phyloP scores from a whole-genome alignment of 768 basidiomycete species.

The Pleurotus eryngii region DNA sequence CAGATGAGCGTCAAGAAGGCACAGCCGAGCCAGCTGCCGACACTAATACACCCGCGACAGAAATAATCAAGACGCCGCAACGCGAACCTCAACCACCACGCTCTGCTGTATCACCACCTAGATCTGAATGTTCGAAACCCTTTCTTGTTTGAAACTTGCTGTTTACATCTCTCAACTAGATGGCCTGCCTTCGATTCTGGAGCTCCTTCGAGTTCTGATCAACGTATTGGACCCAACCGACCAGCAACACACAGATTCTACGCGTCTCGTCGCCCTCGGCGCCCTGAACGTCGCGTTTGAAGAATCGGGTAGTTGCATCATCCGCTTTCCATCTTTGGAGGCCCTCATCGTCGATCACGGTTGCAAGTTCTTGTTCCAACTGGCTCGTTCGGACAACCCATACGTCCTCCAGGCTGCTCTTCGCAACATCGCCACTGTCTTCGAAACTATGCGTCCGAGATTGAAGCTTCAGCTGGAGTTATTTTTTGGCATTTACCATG shows the following conservation, averaged over 20 bases:
- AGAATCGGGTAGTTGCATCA: conserved; percentile 72
- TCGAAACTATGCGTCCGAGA: conserved; percentile 80
- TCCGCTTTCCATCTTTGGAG: conserved; percentile 73
- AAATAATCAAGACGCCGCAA: conserved; percentile 8
- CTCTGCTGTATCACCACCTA: conserved; percentile 24
- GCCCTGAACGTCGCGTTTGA: conserved; percentile 89
- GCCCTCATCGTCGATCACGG: conserved; percentile 81
- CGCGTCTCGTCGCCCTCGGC: conserved; percentile 82
- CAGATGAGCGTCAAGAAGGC: conserved; percentile 6
- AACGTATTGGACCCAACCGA: conserved; percentile 94
- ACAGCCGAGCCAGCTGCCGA: conserved; percentile 11
- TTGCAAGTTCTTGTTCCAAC: conserved; percentile 96
- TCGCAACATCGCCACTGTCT: conserved; percentile 82
- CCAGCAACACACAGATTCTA: conserved; percentile 94
- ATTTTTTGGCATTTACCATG: conserved; percentile 87
- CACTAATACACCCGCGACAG: conserved; percentile 12
- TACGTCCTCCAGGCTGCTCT: conserved; percentile 76
- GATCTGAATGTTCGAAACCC: conserved; percentile 38
- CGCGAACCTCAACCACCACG: conserved; percentile 1
- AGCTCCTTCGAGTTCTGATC: conserved; percentile 90
- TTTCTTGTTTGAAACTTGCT: too few relatives aligned
- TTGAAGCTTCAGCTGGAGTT: conserved; percentile 95
- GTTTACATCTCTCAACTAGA: conserved; percentile 36
- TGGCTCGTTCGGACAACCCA: conserved; percentile 87
- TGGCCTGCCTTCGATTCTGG: conserved; percentile 89